Evolutionary conservation across 75 land plant species (phyloP), one percentile per base, ranked within the genome.

Genomic region (Sequoia sempervirens): DNA sequence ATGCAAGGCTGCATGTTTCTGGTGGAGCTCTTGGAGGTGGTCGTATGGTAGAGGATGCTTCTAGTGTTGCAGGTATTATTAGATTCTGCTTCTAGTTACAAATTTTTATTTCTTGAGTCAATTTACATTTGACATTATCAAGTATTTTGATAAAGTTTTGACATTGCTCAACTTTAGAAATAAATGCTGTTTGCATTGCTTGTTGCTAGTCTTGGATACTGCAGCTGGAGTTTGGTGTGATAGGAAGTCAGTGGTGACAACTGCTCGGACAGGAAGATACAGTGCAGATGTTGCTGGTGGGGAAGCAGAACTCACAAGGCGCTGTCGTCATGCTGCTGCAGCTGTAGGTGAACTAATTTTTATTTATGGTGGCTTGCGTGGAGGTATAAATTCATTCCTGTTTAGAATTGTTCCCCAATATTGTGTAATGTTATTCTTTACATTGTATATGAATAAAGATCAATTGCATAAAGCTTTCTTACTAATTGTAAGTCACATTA

Each of bases 181-280:
- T 66, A 83, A 84, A 32, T 52, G 20, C 11, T 38, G 38, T 75
- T 73, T 84, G 40, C 58, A 34, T n/a, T n/a, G n/a, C 38, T 74
- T 84, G 80, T 47, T 69, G 9, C 47, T 86, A 90, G 91, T 90
- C 28, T 79, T 90, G 84, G 91, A 90, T 84, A 90, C 91, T 28
- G 91, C 91, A 76, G 91, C 90, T 80, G 91, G 91, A 64, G 90
- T 89, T 37, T 90, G 91, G 91, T 90, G 91, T 80, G 91, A 90
- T 82, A 83, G 91, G 75, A 88, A 84, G 69, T 87, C 83, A 43
- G 87, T 90, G 64, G 88, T 90, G n/a, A 85, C 91, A 47, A 89
- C 85, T 83, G 91, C 88, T 72, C 85, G 91, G 20, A 86, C 82
- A 38, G 91, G 91, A 84, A 88, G 86, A 50, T 90, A 83, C 64